phyloP scores from a whole-genome alignment of 768 basidiomycete genomes.

The Psilocybe cubensis region DNA sequence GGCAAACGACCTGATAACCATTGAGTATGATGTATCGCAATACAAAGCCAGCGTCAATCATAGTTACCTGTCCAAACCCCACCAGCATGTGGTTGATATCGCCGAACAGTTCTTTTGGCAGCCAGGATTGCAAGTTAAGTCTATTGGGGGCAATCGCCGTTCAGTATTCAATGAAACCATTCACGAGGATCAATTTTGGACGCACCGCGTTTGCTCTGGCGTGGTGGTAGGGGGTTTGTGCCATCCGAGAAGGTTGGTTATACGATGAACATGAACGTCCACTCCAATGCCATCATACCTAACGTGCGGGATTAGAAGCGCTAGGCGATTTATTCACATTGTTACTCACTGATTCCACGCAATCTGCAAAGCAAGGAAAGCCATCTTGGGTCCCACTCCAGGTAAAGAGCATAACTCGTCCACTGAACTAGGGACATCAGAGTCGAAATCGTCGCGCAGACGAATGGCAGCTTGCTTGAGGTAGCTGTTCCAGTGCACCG shows the following conservation, averaged over 20 bases:
- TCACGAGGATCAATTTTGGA: background rate
- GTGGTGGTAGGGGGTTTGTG: slow-evolving; percentile 83
- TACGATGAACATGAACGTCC: slow-evolving; percentile 94
- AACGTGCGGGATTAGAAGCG: background rate
- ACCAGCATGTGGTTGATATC: slow-evolving; percentile 85
- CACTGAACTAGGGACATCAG: slow-evolving; percentile 87
- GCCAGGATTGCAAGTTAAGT: slow-evolving; percentile 82
- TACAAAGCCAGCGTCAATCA: background rate
- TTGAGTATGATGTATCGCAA: background rate
- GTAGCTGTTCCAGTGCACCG: too few relatives aligned
- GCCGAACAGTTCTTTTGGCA: slow-evolving; percentile 69
- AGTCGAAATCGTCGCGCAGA: slow-evolving; percentile 72
- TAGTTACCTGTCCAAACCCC: slow-evolving; percentile 79
- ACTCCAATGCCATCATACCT: slow-evolving; percentile 93
- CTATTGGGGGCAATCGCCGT: slow-evolving; percentile 34
- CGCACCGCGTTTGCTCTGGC: slow-evolving; percentile 85
- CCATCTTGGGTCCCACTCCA: slow-evolving; percentile 98
- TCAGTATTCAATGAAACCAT: background rate
- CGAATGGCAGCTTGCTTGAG: slow-evolving; percentile 73
- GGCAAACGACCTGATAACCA: slow-evolving; percentile 58
- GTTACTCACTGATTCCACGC: slow-evolving; percentile 79
- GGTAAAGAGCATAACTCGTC: slow-evolving; percentile 87
- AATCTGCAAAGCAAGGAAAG: slow-evolving; percentile 79
- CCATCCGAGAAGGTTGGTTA: slow-evolving; percentile 94
- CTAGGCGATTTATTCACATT: background rate